A percentile compares a stretch with the other conserved stretches of the same genome.
These are phyloP conservation scores for Globisporangium takayamanum DNA, from an alignment of 352 stramenopile species.

Conservation along the genomic window DNA sequence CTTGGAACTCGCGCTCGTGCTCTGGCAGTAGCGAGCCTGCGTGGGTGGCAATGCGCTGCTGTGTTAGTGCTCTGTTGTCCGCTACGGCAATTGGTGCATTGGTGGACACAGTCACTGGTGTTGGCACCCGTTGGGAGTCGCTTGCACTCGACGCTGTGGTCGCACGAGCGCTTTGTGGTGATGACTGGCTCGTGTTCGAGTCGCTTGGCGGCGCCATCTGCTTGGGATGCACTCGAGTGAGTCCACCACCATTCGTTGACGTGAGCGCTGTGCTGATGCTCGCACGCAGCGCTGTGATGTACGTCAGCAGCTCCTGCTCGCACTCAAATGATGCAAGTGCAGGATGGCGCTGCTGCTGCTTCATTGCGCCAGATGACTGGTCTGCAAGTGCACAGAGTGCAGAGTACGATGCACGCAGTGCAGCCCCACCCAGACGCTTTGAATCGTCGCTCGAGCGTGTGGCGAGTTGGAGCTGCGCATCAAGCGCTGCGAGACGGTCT, in stretches of 20 bases:
- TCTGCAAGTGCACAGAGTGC: conserved; percentile 48
- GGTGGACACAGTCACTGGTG: no score
- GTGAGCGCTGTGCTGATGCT: conserved; percentile 19
- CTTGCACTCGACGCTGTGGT: neutral
- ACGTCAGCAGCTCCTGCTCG: conserved; percentile 21
- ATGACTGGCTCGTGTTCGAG: neutral
- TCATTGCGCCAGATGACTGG: neutral
- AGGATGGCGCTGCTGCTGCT: conserved; percentile 15
- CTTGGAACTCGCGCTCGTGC: conserved; percentile 34
- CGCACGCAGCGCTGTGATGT: conserved; percentile 32
- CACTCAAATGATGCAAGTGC: conserved; percentile 20
- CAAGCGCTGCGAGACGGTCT: conserved; percentile 24
- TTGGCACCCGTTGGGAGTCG: no score
- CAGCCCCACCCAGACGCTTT: neutral
- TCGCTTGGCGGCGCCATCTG: neutral
- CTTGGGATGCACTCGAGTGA: neutral
- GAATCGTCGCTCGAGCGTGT: conserved; percentile 7
- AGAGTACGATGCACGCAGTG: conserved; percentile 27
- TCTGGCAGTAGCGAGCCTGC: neutral
- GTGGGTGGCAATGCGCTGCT: neutral
- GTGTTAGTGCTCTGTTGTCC: neutral
- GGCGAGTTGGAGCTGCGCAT: conserved; percentile 19
- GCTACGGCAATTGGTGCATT: neutral
- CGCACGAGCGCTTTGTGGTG: neutral
- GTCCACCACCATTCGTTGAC: neutral